Base-by-base conservation (phyloP, 2,329 filamentous ascomycete species). In the Mollisia scopiformis region DNA sequence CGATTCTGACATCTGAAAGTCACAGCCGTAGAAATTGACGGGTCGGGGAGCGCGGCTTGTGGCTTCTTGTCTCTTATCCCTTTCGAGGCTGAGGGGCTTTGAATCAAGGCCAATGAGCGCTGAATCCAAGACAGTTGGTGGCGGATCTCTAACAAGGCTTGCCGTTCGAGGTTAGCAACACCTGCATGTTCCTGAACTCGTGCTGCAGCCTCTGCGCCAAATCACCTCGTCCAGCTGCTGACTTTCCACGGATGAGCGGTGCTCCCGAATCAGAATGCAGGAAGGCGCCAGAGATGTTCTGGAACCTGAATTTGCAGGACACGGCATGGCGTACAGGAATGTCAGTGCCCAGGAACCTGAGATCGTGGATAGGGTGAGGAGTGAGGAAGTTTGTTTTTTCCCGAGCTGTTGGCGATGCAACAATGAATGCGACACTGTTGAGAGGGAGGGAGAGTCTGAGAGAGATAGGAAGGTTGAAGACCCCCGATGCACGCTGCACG, bases 191-290 rank as follows among this genome's bases (percentile, higher is more conserved):
- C 53, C 53, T 47, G 53, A 54, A 13, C 33, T 28, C n/a, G n/a
- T 11, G 3, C 35, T 55, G 52, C 52, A 55, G 53, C 53, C 35
- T 55, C 37, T 55, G 27, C 28, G 25, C 27, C 37, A 54, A 51
- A 51, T 51, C 30, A 35, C 51, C 27, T 28, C 23, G 33, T 21
- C 25, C 56, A 58, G 27, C 49, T 59, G 41, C 13, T 39, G 21
- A 27, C 16, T 37, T n/a, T 37, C 6, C 28, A 13, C 27, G 31
- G 37, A 55, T 25, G 35, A 19, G 23, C 37, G 46, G 55, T 56
- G 31, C 28, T 51, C 41, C 35, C 53, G 41, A 58, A 47, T 47
- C 53, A 55, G 6, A 19, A 31, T n/a, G 53, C 53, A 47, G 25
- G 23, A 27, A 35, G 49, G 30, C 49, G 49, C 49, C 49, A 33